Evolutionary conservation across 345 rosid species (phyloP).

Genomic region (Psidium guajava): DNA sequence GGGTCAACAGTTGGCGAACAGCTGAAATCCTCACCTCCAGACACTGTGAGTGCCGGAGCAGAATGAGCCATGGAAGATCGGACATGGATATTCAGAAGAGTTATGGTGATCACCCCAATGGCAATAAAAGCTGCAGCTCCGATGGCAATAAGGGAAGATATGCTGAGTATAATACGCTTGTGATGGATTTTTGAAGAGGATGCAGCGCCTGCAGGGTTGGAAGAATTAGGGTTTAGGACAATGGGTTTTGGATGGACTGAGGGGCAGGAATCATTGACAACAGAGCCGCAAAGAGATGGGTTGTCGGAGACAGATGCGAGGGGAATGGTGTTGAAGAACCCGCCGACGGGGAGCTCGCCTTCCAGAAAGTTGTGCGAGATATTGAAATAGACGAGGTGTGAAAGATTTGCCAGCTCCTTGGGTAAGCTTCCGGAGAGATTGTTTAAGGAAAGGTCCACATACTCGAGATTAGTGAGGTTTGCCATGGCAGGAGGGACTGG

Average conservation of each 20-base stretch:
- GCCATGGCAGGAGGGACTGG: conserved; percentile 53
- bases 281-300: conserved; percentile 84
- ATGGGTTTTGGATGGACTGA: conserved; percentile 83
- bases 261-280: conserved; percentile 77
- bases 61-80: conserved; percentile 48
- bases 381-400: conserved; percentile 55
- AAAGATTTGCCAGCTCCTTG: conserved; percentile 66
- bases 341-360: conserved; percentile 88
- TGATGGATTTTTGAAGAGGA: conserved; percentile 25
- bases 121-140: conserved; percentile 86
- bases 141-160: conserved; percentile 86
- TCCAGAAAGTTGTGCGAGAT: conserved; percentile 67
- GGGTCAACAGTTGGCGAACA: conserved; percentile 70
- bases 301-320: conserved; percentile 60
- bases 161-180: conserved; percentile 68
- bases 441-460: conserved; percentile 70
- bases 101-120: conserved; percentile 77
- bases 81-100: conserved; percentile 70
- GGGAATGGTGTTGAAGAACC: conserved; percentile 84
- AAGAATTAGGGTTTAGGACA: conserved; percentile 91
- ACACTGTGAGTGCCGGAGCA: conserved; percentile 40
- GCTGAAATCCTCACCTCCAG: conserved; percentile 73
- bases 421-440: conserved; percentile 62
- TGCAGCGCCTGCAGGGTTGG: conserved; percentile 21
- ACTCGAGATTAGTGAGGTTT: conserved; percentile 44